phyloP scores from a whole-genome alignment of 148 eudicot genomes.

The Bassia scoparia region DNA sequence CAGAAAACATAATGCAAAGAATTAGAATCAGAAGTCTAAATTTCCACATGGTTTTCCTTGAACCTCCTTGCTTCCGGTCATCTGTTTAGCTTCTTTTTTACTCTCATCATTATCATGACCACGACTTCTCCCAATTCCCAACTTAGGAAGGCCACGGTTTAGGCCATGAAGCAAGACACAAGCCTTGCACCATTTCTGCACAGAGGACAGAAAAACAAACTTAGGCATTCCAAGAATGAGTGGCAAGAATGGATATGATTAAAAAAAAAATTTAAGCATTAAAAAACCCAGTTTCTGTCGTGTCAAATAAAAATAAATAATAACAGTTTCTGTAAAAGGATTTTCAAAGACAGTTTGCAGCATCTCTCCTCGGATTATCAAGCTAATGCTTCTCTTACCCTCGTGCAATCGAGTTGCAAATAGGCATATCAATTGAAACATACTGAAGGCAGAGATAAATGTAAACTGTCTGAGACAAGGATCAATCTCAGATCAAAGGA shows the following conservation, averaged over 20 bases:
- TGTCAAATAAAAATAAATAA: no score
- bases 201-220: neutral
- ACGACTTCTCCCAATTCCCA: conserved; percentile 79
- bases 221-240: conserved; percentile 5
- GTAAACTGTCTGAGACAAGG: neutral
- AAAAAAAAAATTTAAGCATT: neutral
- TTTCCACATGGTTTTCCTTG: conserved; percentile 82
- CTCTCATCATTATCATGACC: conserved; percentile 32
- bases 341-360: neutral
- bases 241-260: neutral
- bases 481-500: neutral
- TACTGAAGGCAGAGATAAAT: neutral
- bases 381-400: neutral
- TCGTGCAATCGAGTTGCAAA: neutral
- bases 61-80: conserved; percentile 48
- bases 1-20: conserved; percentile 2
- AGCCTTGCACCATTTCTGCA: conserved; percentile 98
- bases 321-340: neutral
- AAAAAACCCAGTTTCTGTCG: neutral
- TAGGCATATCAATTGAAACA: neutral
- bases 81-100: conserved; percentile 31
- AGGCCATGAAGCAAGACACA: conserved; percentile 90
- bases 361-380: neutral
- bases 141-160: conserved; percentile 88
- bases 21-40: conserved; percentile 63